Evolutionary conservation across 148 eudicot genomes (phyloP).

Genomic region (Diospyros lotus): DNA sequence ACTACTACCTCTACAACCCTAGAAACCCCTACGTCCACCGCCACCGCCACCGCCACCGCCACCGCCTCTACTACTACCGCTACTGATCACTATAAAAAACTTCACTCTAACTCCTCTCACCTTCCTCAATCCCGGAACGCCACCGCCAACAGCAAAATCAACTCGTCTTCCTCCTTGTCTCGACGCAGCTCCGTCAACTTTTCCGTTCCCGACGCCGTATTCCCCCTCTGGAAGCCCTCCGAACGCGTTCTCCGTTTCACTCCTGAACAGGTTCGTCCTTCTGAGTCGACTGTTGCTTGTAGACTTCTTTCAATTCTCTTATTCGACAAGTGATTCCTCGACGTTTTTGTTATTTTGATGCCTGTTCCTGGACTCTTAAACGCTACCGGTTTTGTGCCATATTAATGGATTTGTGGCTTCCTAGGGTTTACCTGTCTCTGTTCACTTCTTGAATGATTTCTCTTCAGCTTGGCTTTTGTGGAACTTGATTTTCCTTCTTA

Average conservation of each 20-base stretch:
- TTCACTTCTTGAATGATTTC: neutral
- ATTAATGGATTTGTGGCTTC: neutral
- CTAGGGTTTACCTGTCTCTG: neutral
- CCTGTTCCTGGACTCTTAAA: neutral
- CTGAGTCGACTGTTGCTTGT: neutral
- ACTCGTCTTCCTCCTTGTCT: slow-evolving; percentile 11
- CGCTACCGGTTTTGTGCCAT: neutral
- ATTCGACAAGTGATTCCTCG: neutral
- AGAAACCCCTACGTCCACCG: slow-evolving; percentile 2
- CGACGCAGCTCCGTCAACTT: slow-evolving; percentile 29
- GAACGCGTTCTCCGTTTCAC: slow-evolving; percentile 41
- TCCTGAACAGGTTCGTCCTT: slow-evolving; percentile 31
- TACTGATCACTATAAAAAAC: slow-evolving; percentile 8
- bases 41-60: neutral
- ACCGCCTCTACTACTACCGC: slow-evolving; percentile 8
- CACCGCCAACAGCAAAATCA: neutral
- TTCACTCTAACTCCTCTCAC: slow-evolving; percentile 12
- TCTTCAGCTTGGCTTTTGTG: neutral
- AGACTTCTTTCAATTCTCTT: neutral
- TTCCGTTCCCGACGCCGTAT: slow-evolving; percentile 25
- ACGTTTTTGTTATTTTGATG: neutral
- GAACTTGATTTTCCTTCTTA: neutral
- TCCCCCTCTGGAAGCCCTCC: slow-evolving; percentile 47
- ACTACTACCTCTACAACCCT: slow-evolving; percentile 16
- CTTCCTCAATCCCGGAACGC: neutral